Conservation (phyloP, 352 stramenopile species). For the Phytophthora niederhauseri region DNA sequence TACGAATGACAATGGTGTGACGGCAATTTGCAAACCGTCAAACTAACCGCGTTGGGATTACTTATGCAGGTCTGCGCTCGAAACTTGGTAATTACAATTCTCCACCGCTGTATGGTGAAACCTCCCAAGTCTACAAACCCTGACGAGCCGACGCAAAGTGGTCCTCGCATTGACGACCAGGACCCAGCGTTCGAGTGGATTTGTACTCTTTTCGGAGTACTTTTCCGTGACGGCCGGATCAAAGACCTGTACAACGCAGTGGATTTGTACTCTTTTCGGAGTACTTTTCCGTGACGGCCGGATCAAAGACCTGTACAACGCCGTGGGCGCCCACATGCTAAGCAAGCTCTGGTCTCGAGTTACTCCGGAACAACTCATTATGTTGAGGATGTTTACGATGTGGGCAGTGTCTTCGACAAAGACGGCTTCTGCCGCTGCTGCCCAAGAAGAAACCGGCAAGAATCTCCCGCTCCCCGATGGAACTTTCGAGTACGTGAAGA, state of each 20-base stretch:
- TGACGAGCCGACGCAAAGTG: constrained; percentile 7
- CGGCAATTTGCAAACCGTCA: background rate
- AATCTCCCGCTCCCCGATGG: constrained; percentile 17
- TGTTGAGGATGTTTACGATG: constrained; percentile 78
- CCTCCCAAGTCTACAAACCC: constrained; percentile 14
- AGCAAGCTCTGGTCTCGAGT: constrained; percentile 83
- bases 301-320: constrained; percentile 69
- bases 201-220: constrained; percentile 60
- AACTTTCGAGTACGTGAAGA: constrained; percentile 64
- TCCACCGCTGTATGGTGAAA: constrained; percentile 74
- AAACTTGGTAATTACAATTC: constrained; percentile 74
- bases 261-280: constrained; percentile 64
- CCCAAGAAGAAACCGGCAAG: constrained; percentile 7
- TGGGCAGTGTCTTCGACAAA: constrained; percentile 42
- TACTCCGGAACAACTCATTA: constrained; percentile 81
- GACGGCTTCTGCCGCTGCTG: background rate
- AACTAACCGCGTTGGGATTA: background rate
- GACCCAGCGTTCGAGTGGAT: constrained; percentile 87
- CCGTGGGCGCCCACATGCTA: constrained; percentile 73
- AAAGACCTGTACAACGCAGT: constrained; percentile 78
- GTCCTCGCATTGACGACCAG: constrained; percentile 37
- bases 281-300: constrained; percentile 57
- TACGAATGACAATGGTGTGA: constrained; percentile 19
- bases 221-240: constrained; percentile 53
- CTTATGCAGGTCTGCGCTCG: constrained; percentile 57